Evolutionary conservation across 768 basidiomycete genomes (phyloP).

Genomic region (Phaeolepiota aurea): DNA sequence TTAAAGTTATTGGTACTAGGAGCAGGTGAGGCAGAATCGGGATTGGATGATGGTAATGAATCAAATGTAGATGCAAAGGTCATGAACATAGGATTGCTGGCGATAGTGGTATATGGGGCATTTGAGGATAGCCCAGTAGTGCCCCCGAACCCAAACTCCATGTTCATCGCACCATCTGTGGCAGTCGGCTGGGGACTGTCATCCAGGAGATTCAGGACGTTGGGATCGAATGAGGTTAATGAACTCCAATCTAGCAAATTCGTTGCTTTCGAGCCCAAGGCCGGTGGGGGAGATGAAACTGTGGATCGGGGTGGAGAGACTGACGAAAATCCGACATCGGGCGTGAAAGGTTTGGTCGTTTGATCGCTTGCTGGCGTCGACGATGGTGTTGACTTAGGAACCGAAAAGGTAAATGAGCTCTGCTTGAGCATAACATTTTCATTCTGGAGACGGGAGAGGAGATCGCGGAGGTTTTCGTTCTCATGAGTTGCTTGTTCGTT

Average conservation of each 20-base stretch:
- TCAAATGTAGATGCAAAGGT: constrained; percentile 65
- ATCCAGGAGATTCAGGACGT: constrained; percentile 55
- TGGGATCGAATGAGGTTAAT: constrained; percentile 62
- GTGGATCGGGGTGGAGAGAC: constrained; percentile 10
- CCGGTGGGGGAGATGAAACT: constrained; percentile 18
- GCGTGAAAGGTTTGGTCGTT: constrained; percentile 12
- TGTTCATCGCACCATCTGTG: constrained; percentile 48
- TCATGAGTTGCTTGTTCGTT: constrained; percentile 65
- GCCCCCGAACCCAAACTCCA: constrained; percentile 52
- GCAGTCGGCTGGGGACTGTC: constrained; percentile 47
- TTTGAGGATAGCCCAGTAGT: constrained; percentile 35
- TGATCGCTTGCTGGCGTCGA: constrained; percentile 4
- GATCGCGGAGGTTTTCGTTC: constrained; percentile 85
- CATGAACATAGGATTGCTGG: constrained; percentile 78
- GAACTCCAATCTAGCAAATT: constrained; percentile 59
- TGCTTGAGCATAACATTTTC: constrained; percentile 84
- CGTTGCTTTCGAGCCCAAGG: constrained; percentile 20
- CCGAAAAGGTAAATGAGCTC: constrained; percentile 73
- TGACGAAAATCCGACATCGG: constrained; percentile 17
- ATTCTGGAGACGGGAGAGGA: constrained; percentile 74
- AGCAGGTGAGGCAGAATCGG: constrained; percentile 8
- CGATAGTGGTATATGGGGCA: constrained; percentile 68
- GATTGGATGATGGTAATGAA: constrained; percentile 19
- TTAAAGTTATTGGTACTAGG: constrained; percentile 25
- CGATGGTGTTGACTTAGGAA: constrained; percentile 36